A percentile compares a stretch with the other conserved stretches of the same genome.
Conservation (phyloP, 2,329 filamentous ascomycete species). For the Dryadomyces quercus-mongolicae region DNA sequence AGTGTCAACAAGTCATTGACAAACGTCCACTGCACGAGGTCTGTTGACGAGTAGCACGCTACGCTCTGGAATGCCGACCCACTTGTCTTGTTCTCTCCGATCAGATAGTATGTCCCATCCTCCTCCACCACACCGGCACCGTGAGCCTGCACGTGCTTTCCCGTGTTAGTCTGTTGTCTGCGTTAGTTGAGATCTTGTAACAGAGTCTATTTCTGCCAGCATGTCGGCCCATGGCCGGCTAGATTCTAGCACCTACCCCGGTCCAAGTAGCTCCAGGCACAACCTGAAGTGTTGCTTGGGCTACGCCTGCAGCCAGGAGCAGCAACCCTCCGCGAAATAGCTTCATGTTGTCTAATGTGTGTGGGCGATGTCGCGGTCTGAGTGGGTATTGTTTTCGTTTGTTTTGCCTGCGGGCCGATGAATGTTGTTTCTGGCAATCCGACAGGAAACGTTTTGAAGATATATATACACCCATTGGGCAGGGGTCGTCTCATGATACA, state of each 20-base stretch:
- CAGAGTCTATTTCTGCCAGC: no score
- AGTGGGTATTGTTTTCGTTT: no score
- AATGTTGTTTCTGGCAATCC: no score
- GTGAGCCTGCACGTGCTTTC: constrained; percentile 51
- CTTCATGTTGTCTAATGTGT: neutral
- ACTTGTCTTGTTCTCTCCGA: constrained; percentile 57
- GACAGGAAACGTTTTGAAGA: no score
- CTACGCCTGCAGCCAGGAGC: constrained; percentile 1
- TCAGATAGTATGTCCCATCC: constrained; percentile 49
- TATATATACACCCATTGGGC: no score
- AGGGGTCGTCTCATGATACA: no score
- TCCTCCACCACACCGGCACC: constrained; percentile 52
- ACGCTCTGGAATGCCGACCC: constrained; percentile 51
- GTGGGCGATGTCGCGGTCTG: no score
- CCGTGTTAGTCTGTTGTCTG: constrained; percentile 3
- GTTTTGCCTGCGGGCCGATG: no score
- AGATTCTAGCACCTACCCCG: constrained; percentile 8
- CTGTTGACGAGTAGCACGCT: constrained; percentile 55
- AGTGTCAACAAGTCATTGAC: constrained; percentile 11
- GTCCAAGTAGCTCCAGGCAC: constrained; percentile 16
- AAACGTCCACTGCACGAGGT: constrained; percentile 38
- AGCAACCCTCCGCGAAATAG: neutral
- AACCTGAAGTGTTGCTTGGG: constrained; percentile 12
- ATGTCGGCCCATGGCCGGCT: neutral
- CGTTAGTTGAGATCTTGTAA: neutral